Percentiles rank a stretch among this genome's conserved stretches.
phyloP scores from a whole-genome alignment of 176 grass and related monocot species.

The Aegilops sharonensis region DNA sequence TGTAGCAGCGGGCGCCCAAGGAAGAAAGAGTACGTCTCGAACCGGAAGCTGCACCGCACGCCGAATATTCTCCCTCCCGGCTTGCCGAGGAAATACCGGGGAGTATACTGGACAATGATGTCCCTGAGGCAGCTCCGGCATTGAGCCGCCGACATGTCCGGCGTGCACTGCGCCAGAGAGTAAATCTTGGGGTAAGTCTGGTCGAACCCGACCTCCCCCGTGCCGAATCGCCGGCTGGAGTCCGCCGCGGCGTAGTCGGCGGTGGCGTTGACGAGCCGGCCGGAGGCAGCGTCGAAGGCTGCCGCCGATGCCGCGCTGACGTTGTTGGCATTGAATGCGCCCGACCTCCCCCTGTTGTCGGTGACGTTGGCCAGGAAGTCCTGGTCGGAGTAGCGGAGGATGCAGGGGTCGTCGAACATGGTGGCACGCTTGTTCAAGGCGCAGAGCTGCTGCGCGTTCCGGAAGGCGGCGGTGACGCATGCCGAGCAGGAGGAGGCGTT shows the following conservation, averaged over 20 bases:
- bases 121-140: conserved; percentile 15
- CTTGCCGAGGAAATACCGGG: neutral
- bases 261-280: neutral
- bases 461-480: neutral
- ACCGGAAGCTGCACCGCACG: conserved; percentile 1
- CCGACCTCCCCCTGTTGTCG: neutral
- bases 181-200: conserved; percentile 31
- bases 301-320: neutral
- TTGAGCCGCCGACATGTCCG: conserved; percentile 15
- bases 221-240: conserved; percentile 8
- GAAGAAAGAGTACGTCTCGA: neutral
- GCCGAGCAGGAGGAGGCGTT: neutral
- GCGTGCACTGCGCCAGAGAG: conserved; percentile 43
- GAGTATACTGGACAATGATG: neutral
- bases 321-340: neutral
- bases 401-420: conserved; percentile 41
- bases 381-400: conserved; percentile 36
- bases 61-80: neutral
- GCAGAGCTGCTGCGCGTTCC: conserved; percentile 4
- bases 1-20: neutral
- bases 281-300: neutral
- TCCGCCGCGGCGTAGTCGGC: conserved; percentile 22
- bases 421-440: neutral
- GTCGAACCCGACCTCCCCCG: conserved; percentile 16
- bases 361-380: conserved; percentile 9